Percentiles rank a stretch among this genome's conserved stretches.
phyloP scores from a whole-genome alignment of 768 basidiomycete species.

The Atractiella rhizophila region DNA sequence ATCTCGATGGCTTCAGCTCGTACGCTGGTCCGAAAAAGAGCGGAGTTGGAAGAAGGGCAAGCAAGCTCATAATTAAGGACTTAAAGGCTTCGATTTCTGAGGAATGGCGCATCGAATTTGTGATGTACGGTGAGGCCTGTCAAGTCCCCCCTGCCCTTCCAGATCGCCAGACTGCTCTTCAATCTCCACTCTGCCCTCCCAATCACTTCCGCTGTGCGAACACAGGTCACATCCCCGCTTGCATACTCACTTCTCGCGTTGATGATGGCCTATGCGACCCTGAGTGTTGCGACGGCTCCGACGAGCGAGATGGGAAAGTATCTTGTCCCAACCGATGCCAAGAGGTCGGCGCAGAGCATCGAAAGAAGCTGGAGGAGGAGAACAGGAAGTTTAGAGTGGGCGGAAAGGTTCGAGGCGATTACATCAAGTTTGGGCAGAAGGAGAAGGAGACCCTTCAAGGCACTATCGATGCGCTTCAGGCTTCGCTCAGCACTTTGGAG shows the following conservation, averaged over 20 bases:
- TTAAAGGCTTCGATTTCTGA: constrained; percentile 20
- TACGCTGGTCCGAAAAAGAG: constrained; percentile 16
- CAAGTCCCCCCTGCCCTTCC: background rate
- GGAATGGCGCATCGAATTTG: constrained; percentile 23
- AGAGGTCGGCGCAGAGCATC: constrained; percentile 43
- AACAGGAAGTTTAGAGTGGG: constrained; percentile 66
- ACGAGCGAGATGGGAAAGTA: constrained; percentile 43
- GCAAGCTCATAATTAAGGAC: constrained; percentile 37
- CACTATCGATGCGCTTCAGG: constrained; percentile 30
- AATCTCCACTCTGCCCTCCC: constrained; percentile 8
- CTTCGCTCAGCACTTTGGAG: constrained; percentile 28
- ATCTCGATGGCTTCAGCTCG: constrained; percentile 33
- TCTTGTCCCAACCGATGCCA: constrained; percentile 54
- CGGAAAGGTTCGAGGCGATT: constrained; percentile 66
- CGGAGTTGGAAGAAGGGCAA: constrained; percentile 24
- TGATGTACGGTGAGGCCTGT: constrained; percentile 3
- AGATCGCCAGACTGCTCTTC: constrained; percentile 7
- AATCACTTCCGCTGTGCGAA: constrained; percentile 56
- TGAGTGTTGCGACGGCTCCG: constrained; percentile 87
- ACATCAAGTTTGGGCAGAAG: constrained; percentile 62
- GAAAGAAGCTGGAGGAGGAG: constrained; percentile 44
- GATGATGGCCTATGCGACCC: constrained; percentile 81
- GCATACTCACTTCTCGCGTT: constrained; percentile 54
- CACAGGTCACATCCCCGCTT: constrained; percentile 58
- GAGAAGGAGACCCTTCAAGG: constrained; percentile 64